A percentile compares a stretch with the other conserved stretches of the same genome.
phyloP scores from a whole-genome alignment of 345 rosid species.

The Aquilaria malaccensis region DNA sequence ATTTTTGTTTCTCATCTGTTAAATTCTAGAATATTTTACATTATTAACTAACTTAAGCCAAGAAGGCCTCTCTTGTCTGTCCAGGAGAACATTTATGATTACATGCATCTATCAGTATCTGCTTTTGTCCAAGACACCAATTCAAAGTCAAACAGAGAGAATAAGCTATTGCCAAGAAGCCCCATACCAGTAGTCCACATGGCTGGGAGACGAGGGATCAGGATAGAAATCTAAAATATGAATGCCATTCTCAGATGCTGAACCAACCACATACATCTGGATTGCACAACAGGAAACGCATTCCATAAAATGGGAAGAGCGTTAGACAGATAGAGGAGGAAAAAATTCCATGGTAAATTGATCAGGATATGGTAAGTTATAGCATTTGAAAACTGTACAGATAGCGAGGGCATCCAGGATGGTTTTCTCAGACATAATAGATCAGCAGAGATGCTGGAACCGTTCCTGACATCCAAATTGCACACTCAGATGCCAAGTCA shows the following conservation, averaged over 20 bases:
- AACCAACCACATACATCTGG: constrained; percentile 81
- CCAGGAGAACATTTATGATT: no score
- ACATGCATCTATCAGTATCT: no score
- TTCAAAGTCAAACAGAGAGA: no score
- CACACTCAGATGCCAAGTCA: no score
- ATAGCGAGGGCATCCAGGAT: constrained; percentile 76
- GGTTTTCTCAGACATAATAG: constrained; percentile 56
- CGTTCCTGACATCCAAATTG: constrained; percentile 39
- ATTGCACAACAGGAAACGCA: constrained; percentile 6
- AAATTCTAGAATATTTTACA: no score
- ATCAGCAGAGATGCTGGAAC: constrained; percentile 30
- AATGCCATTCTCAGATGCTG: constrained; percentile 65
- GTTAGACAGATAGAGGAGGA: no score
- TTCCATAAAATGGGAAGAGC: no score
- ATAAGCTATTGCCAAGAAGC: background rate
- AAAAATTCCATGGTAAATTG: no score
- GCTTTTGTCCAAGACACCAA: no score
- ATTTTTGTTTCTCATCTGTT: no score
- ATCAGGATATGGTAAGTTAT: background rate
- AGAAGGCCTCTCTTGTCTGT: no score
- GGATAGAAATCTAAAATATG: constrained; percentile 92
- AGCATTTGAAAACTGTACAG: constrained; percentile 39
- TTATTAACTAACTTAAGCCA: no score
- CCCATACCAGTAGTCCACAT: constrained; percentile 70
- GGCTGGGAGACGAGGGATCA: constrained; percentile 67